These are phyloP conservation scores for Trichoderma pleuroti DNA, from an alignment of 2,329 filamentous ascomycete genomes.

Conservation along the genomic window DNA sequence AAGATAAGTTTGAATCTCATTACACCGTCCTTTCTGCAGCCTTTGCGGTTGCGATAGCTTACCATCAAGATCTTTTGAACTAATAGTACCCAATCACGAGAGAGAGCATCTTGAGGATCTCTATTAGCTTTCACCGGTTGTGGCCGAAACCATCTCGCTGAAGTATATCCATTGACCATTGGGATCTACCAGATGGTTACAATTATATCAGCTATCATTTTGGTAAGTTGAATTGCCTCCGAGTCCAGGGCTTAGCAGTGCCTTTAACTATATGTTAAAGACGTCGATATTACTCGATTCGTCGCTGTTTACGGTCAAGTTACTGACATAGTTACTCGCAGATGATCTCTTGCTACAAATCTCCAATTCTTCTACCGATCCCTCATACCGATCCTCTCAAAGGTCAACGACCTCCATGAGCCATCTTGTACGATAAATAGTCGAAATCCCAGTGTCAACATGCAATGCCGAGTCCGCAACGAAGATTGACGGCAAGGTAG, in stretches of 20 bases:
- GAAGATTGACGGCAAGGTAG: too few relatives aligned
- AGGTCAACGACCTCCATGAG: background rate
- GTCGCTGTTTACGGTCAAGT: background rate
- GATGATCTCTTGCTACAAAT: background rate
- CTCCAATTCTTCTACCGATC: background rate
- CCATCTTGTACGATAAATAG: background rate
- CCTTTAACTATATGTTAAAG: background rate
- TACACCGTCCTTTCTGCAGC: background rate
- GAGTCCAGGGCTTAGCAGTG: background rate
- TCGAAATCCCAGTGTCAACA: background rate
- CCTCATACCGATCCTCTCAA: background rate
- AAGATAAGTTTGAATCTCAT: background rate
- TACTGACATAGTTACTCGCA: background rate
- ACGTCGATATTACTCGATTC: background rate
- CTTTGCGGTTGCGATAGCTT: background rate
- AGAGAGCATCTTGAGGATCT: background rate
- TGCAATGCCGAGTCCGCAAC: background rate
- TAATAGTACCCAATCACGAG: background rate
- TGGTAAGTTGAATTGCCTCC: background rate
- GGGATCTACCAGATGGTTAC: background rate
- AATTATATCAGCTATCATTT: background rate
- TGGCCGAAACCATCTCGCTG: background rate
- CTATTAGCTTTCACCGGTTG: background rate
- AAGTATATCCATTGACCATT: background rate
- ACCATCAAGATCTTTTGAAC: background rate